Base-by-base conservation (phyloP, 2,329 filamentous ascomycete species). In the Scedosporium boydii region DNA sequence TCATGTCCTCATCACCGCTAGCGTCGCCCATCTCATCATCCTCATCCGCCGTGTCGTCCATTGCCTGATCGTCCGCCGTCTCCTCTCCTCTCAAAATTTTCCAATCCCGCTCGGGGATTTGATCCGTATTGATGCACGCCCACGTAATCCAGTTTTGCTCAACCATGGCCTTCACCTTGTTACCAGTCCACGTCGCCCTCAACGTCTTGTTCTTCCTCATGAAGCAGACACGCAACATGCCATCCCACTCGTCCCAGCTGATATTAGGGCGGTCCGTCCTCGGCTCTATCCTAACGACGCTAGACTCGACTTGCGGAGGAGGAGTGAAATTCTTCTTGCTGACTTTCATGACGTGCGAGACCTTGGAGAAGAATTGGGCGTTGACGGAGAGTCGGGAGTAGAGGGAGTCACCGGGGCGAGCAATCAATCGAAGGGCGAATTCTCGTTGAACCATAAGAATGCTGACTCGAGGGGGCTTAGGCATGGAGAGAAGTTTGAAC, bases 401-500 rank as follows among this genome's bases (percentile, higher is more conserved):
- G 7, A 98, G 84, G 61, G 91, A 84, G 71, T 97, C 93, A 7
- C 91, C 91, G 0, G 93, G 91, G 55, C 88, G 87, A 14, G 95
- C 95, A 63, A 96, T 93, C 42, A 98, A 80, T 46, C 93, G 86
- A 74, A 96, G 87, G 18, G 93, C 93, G 70, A 97, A 97, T 77
- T 98, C 93, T 71, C 92, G 87, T 78, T 98, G 93, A 70, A 96
- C 95, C 92, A 96, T 96, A 76, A 98, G 91, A 66, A 98, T 85
- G 68, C 89, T 93, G 64, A 86, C 87, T 41, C 93, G 81, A 0
- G 95, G 95, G 0, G 92, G 88, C 53, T 91, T 91, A 4, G 85
- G 86, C 66, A 93, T 86, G 29, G 90, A 85, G 60, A 98, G 84
- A 57, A 98, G 86, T 75, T 93, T 87, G 82, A 97, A 97, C 60